These are phyloP conservation scores for Hypoxylon trugodes DNA, from an alignment of 495 filamentous ascomycete species.

Conservation along the genomic window DNA sequence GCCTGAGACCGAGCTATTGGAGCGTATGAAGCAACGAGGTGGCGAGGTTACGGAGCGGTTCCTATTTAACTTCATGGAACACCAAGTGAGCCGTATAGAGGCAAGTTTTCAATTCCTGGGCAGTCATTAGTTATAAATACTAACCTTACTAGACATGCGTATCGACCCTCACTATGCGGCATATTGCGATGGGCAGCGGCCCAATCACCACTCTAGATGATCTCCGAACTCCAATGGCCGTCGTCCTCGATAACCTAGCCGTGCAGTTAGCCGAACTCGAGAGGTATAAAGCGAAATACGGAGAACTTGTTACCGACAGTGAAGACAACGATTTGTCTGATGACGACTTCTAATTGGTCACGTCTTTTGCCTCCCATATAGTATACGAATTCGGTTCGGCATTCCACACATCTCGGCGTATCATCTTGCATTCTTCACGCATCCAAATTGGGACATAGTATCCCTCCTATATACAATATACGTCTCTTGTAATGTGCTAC, in stretches of 20 bases:
- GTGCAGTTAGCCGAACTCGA: conserved; percentile 56
- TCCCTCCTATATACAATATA: conserved; percentile 34
- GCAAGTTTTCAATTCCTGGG: conserved; percentile 57
- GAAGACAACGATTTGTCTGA: conserved; percentile 44
- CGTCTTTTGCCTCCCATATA: conserved; percentile 3
- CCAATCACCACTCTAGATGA: conserved; percentile 51
- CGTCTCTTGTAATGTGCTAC: conserved; percentile 32
- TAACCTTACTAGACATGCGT: conserved; percentile 63
- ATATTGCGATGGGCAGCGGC: conserved; percentile 62
- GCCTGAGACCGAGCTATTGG: conserved; percentile 81
- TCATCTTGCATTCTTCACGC: conserved; percentile 18
- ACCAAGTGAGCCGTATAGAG: conserved; percentile 94
- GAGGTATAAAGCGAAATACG: conserved; percentile 57
- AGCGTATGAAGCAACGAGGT: conserved; percentile 81
- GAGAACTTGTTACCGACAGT: conserved; percentile 43
- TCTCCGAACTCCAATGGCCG: conserved; percentile 59
- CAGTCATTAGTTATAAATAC: conserved; percentile 4
- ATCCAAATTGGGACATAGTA: conserved; percentile 1
- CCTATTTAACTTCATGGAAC: conserved; percentile 86
- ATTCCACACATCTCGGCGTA: neutral
- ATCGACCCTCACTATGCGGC: conserved; percentile 70
- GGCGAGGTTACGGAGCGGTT: conserved; percentile 89
- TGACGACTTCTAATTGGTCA: conserved; percentile 31
- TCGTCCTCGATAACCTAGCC: conserved; percentile 52
- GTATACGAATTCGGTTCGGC: conserved; percentile 3